A percentile compares a stretch with the other conserved stretches of the same genome.
Evolutionary conservation across 257 asterid species (phyloP).

Genomic region (Solanum lignicaule): DNA sequence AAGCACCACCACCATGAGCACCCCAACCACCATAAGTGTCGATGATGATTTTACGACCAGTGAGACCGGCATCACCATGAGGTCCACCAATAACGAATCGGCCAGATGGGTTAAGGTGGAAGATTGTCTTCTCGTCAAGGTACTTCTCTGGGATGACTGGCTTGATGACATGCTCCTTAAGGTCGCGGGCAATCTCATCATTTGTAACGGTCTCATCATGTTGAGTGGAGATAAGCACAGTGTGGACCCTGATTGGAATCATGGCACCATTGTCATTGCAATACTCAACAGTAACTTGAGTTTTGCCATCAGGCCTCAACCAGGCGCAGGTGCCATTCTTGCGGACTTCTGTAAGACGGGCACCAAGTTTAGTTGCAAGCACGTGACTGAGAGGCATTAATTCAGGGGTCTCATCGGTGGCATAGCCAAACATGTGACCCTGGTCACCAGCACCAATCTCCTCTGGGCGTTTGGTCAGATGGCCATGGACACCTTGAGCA

Average conservation of each 20-base stretch:
- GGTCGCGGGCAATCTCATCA: conserved; percentile 47
- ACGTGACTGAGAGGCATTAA: conserved; percentile 61
- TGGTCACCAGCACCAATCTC: conserved; percentile 62
- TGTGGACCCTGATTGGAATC: conserved; percentile 50
- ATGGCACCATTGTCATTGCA: conserved; percentile 52
- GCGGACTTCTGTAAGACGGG: conserved; percentile 50
- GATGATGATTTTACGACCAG: conserved; percentile 53
- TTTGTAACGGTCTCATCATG: conserved; percentile 58
- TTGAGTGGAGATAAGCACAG: conserved; percentile 56
- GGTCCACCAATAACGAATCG: conserved; percentile 56
- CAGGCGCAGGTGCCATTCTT: conserved; percentile 51
- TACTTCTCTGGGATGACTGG: conserved; percentile 52
- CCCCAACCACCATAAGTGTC: conserved; percentile 74
- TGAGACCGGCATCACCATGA: conserved; percentile 60
- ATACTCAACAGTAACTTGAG: conserved; percentile 57
- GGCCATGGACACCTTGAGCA: conserved; percentile 59
- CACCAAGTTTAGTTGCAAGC: conserved; percentile 51
- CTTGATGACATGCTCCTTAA: conserved; percentile 53
- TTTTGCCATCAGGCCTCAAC: conserved; percentile 62
- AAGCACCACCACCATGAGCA: conserved; percentile 61
- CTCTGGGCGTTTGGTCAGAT: conserved; percentile 47
- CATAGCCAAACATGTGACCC: conserved; percentile 60
- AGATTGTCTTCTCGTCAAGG: conserved; percentile 53
- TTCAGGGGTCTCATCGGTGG: conserved; percentile 59
- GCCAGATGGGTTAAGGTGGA: conserved; percentile 58